Evolutionary conservation across 2,329 filamentous ascomycete genomes (phyloP).

Genomic region (Ophiostoma montium): DNA sequence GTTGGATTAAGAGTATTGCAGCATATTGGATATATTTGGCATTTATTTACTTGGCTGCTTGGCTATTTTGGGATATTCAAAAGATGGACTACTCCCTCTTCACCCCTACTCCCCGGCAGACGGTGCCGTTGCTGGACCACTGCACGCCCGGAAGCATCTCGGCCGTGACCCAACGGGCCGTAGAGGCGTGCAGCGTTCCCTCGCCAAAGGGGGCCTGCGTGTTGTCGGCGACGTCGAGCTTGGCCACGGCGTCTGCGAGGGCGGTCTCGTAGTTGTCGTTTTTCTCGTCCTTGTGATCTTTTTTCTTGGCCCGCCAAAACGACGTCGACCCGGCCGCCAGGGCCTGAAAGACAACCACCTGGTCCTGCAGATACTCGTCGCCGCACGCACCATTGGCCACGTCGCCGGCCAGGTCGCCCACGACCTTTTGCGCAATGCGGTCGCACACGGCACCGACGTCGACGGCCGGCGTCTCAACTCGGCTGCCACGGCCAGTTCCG

Average conservation of each 20-base stretch:
- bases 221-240: conserved; percentile 26
- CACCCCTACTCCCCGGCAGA: conserved; percentile 35
- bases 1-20: background rate
- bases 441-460: conserved; percentile 13
- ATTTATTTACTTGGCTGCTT: no score
- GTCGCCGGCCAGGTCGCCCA: conserved; percentile 31
- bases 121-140: conserved; percentile 36
- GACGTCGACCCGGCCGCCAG: conserved; percentile 38
- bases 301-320: conserved; percentile 22
- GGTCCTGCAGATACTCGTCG: conserved; percentile 46
- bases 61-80: no score
- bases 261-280: conserved; percentile 4
- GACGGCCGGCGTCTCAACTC: background rate
- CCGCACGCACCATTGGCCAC: conserved; percentile 29
- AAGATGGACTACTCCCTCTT: background rate
- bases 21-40: background rate
- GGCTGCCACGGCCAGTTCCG: no score
- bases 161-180: conserved; percentile 45
- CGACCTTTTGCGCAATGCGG: conserved; percentile 21
- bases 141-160: conserved; percentile 33
- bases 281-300: no score
- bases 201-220: conserved; percentile 38
- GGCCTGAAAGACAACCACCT: conserved; percentile 45
- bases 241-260: background rate
- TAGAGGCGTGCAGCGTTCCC: conserved; percentile 41